These are phyloP conservation scores for Suillus hirtellus DNA, from an alignment of 768 basidiomycete genomes.

Conservation along the genomic window DNA sequence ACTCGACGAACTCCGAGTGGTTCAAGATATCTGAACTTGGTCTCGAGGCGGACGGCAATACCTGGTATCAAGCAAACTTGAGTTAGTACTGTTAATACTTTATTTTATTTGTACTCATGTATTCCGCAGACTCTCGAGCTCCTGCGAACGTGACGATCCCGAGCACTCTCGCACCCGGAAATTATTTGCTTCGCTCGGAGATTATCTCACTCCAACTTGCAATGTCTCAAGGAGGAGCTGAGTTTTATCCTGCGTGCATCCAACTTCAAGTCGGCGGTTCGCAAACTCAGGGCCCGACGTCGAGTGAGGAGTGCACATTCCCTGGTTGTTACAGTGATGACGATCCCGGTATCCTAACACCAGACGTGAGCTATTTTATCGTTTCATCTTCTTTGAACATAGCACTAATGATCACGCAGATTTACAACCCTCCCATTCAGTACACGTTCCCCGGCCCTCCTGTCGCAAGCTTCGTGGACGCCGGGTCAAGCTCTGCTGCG, in stretches of 20 bases:
- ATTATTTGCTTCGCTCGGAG: conserved; percentile 78
- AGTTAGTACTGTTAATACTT: conserved; percentile 37
- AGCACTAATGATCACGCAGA: conserved; percentile 14
- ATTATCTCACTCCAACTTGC: conserved; percentile 76
- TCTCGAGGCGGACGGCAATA: conserved; percentile 29
- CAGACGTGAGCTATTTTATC: conserved; percentile 34
- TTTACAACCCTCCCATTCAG: conserved; percentile 32
- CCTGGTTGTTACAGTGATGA: conserved; percentile 71
- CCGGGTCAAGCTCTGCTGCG: conserved; percentile 16
- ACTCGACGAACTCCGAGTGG: conserved; percentile 61
- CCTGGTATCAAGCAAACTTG: conserved; percentile 54
- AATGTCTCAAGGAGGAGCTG: conserved; percentile 53
- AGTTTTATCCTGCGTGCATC: conserved; percentile 34
- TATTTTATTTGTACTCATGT: conserved; percentile 4
- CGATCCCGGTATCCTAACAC: conserved; percentile 68
- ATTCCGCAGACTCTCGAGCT: conserved; percentile 34
- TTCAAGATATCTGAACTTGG: conserved; percentile 69
- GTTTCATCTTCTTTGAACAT: not conserved
- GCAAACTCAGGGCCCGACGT: conserved; percentile 21
- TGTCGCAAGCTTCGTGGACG: conserved; percentile 43
- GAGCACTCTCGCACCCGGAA: conserved; percentile 55
- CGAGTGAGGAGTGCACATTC: conserved; percentile 48
- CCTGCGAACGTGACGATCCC: conserved; percentile 48
- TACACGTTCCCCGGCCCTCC: conserved; percentile 59
- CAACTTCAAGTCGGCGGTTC: conserved; percentile 32